Base-by-base conservation (phyloP, 169 alveolate species). In the Eimeria sp. region DNA sequence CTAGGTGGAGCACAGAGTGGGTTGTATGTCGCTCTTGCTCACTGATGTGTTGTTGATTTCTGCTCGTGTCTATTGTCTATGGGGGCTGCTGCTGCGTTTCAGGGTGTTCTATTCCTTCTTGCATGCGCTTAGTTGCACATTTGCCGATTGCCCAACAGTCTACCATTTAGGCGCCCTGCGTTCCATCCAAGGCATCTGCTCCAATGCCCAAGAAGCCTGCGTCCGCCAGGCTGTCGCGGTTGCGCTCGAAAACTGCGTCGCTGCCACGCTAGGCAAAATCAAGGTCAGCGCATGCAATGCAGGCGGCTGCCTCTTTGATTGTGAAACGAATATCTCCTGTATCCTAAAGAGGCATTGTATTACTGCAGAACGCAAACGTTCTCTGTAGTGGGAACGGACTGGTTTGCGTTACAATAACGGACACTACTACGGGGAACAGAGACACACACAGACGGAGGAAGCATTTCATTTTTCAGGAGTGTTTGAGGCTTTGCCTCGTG, bases 161-260 rank as follows among this genome's bases (percentile, higher is more conserved):
- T 93, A 84, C 89, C 96, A 93, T 54, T 43, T 93, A 58, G 96
- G 94, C n/a, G 93, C 93, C 18, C 80, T 93, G 22, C 96, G 96
- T 34, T 76, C 93, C 4, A 75, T 93, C 34, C 78, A 67, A 51
- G 96, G 96, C 45, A 75, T 93, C 80, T 93, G 40, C 89, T 87
- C 90, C 25, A 72, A 78, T 76, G 83, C 89, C 61, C 93, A 87
- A 43, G 94, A 84, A 47, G 88, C 51, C 18, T 73, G 82, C 34
- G 84, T 93, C 57, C 72, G 88, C 61, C 43, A 65, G 11, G 96
- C 96, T 2, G 92, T 93, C 25, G 83, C 87, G n/a, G 93, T 57
- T 20, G 88, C 90, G 70, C 76, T 93, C 65, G 63, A 80, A 73
- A 75, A 87, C 0, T 93, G 92, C 49, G 87, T 82, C 34, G 90